Evolutionary conservation across 371 early-diverging fungal species (phyloP).

Genomic region (Umbelopsis sp.): DNA sequence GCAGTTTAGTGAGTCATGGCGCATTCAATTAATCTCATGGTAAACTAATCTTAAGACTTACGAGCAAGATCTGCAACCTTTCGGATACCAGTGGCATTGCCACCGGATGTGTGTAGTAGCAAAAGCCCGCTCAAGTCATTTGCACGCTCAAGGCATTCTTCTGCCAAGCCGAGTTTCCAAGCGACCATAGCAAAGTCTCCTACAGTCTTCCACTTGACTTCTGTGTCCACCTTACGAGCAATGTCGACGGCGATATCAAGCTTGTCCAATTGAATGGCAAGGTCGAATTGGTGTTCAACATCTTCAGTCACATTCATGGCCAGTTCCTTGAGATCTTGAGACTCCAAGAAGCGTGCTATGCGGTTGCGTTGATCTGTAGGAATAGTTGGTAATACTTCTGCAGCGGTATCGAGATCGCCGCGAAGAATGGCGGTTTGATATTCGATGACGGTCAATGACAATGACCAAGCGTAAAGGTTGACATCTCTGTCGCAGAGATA

Average conservation of each 20-base stretch:
- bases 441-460: slow-evolving; percentile 92
- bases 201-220: slow-evolving; percentile 89
- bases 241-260: slow-evolving; percentile 86
- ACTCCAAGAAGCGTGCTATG: slow-evolving; percentile 94
- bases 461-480: slow-evolving; percentile 84
- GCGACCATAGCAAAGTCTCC: slow-evolving; percentile 87
- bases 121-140: slow-evolving; percentile 89
- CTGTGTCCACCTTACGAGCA: slow-evolving; percentile 80
- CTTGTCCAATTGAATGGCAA: slow-evolving; percentile 85
- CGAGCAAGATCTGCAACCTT: slow-evolving; percentile 80
- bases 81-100: slow-evolving; percentile 77
- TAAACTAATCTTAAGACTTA: slow-evolving; percentile 24
- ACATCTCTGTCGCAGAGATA: slow-evolving; percentile 94
- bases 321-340: slow-evolving; percentile 87
- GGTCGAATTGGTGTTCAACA: slow-evolving; percentile 92
- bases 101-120: slow-evolving; percentile 86
- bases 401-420: slow-evolving; percentile 86
- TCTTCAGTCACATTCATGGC: slow-evolving; percentile 94
- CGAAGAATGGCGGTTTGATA: slow-evolving; percentile 96
- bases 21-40: too few species aligned
- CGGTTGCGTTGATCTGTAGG: slow-evolving; percentile 86
- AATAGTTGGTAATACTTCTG: slow-evolving; percentile 79
- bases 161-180: slow-evolving; percentile 91
- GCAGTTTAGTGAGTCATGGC: neutral
- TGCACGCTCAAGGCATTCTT: slow-evolving; percentile 86